These are phyloP conservation scores for Aspergillus costaricaensis DNA, from an alignment of 2,329 filamentous ascomycete genomes.

Conservation along the genomic window DNA sequence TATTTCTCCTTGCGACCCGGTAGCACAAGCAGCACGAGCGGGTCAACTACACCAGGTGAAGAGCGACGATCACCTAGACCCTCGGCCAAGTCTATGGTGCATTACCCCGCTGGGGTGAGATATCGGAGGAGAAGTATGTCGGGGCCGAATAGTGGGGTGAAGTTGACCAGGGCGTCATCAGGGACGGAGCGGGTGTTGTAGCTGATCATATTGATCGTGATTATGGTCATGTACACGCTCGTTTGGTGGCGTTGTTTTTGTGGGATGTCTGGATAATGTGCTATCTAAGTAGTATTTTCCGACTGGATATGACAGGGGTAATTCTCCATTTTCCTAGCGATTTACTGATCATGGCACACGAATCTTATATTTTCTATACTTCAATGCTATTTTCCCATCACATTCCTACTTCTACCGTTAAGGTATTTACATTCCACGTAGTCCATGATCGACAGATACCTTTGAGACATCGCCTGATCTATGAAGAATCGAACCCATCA, in stretches of 20 bases:
- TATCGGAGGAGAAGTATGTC: slow-evolving; percentile 6
- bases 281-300: too few relatives aligned
- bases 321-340: not conserved
- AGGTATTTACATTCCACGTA: not conserved
- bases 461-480: too few relatives aligned
- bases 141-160: not conserved
- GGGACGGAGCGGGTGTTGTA: not conserved
- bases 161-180: not conserved
- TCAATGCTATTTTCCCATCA: not conserved
- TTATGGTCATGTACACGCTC: not conserved
- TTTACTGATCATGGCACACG: not conserved
- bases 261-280: not conserved
- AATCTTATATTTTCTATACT: not conserved
- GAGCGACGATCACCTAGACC: not conserved
- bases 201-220: not conserved
- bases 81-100: not conserved
- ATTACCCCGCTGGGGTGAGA: not conserved
- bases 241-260: not conserved
- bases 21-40: slow-evolving; percentile 3
- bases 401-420: not conserved
- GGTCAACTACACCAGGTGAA: not conserved
- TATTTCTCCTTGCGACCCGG: not conserved
- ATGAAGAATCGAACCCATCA: not conserved
- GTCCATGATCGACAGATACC: not conserved
- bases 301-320: too few relatives aligned